Base-by-base conservation (phyloP, 768 basidiomycete species). In the Suillus alpinus region DNA sequence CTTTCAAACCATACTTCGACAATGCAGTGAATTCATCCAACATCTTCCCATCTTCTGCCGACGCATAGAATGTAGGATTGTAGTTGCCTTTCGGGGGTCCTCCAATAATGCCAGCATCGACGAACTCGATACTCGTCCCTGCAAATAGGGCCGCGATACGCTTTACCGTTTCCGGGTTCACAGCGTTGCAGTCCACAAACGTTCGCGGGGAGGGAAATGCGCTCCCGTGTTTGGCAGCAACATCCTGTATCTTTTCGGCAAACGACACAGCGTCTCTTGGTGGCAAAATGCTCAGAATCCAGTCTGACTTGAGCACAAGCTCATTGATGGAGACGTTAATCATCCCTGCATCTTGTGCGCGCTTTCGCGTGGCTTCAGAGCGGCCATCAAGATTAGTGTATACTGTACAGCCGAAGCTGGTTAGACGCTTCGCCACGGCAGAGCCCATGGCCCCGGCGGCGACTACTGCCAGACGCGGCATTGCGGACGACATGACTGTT, bases 381-480 rank as follows among this genome's bases (percentile, higher is more conserved):
- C 86, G 81, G 36, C 80, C 81, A 31, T 80, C 77, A 46, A 87
- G 72, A 63, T 78, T 79, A 12, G 85, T 86, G 61, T 86, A 78
- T 26, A 86, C 83, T 6, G 76, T 80, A 66, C 79, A 80, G 31
- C 84, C 81, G n/a, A 77, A 73, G 23, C 72, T 65, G 1, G 76
- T 75, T 39, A 87, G 74, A 31, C 76, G 78, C 36, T 70, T 76
- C 18, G 78, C 86, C 34, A 88, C 80, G 20, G 77, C 85, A 6
- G 84, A 73, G 31, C 85, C 86, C 87, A 86, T 88, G 2, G 77
- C 79, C 18, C 86, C 85, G 9, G 84, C 78, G 37, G 84, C 79
- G 60, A 87, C 72, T 23, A 86, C 72, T 34, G 80, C 81, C 58
- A 86, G 71, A 36, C 67, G 72, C 61, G 69, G 69, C 58, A 67